phyloP scores from a whole-genome alignment of 352 stramenopile genomes.

The Phytophthora aleatoria region DNA sequence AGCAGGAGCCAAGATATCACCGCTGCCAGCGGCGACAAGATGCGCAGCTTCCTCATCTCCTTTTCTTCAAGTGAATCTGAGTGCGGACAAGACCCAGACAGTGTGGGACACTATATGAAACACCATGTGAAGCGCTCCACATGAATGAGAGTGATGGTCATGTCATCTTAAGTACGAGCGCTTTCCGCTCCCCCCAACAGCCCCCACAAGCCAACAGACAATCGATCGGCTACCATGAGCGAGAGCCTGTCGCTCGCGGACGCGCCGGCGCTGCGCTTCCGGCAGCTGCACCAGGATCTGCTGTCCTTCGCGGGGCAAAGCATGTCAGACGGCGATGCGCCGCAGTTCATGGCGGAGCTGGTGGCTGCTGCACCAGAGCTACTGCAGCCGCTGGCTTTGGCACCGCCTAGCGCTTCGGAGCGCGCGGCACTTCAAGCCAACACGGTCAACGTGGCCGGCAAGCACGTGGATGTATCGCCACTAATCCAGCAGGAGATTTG shows the following conservation, averaged over 20 bases:
- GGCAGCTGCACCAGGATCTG: conserved; percentile 76
- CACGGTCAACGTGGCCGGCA: conserved; percentile 60
- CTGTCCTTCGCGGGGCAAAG: conserved; percentile 64
- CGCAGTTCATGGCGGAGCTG: conserved; percentile 62
- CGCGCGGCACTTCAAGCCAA: conserved; percentile 69
- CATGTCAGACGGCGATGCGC: conserved; percentile 71
- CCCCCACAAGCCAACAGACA: conserved; percentile 30
- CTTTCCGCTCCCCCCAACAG: conserved; percentile 18
- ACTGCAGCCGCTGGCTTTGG: conserved; percentile 44
- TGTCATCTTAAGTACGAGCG: conserved; percentile 31
- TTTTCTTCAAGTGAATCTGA: conserved; percentile 3
- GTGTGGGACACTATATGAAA: conserved; percentile 1
- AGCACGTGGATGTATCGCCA: conserved; percentile 73
- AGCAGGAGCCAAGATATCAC: conserved; percentile 11
- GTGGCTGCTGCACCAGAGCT: conserved; percentile 48
- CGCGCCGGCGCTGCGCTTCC: conserved; percentile 69
- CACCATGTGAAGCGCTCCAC: conserved; percentile 8
- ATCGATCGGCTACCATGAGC: conserved; percentile 33
- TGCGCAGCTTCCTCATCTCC: conserved; percentile 24
- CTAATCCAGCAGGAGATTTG: conserved; percentile 84
- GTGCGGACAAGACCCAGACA: conserved; percentile 14
- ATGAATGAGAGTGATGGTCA: conserved; percentile 30
- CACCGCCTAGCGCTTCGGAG: conserved; percentile 45
- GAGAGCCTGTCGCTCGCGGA: conserved; percentile 50
- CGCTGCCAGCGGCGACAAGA: not conserved